Evolutionary conservation across 78 protist species (phyloP), one percentile per base, ranked within the genome.

Genomic region (Pigoraptor vietnamica): DNA sequence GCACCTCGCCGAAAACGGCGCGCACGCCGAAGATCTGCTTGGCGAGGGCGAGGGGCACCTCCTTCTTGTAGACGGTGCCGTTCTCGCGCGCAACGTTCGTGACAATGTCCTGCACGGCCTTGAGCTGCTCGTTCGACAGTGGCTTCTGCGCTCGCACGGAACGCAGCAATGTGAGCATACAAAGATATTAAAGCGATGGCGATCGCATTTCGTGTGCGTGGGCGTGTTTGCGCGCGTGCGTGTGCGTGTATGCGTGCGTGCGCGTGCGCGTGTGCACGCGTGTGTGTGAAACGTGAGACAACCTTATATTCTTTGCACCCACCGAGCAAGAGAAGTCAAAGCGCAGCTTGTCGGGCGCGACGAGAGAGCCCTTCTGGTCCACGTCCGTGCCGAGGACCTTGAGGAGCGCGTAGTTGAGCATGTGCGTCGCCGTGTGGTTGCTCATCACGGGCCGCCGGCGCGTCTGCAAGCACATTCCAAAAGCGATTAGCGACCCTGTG

Each of bases 381-480:
- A 95, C 95, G 32, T 81, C 92, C 19, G 90, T 93, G 40, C 97
- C 97, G 39, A 98, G 94, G 35, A 90, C 95, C 37, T 40, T 21
- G 34, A 95, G 48, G 90, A 98, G 96, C 24, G 98, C 98, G 38
- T 29, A 90, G 95, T 98, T 98, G 67, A 98, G 95, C 92, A 97
- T 87, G 91, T 98, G 99, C 55, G 99, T 98, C 1, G 95, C 87
- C 35, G 99, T 97, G 97, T 98, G 99, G 92, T 97, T 97, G n/a
- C 92, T 23, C 92, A 96, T 96, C 37, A 96, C 81, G 67, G 91
- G 92, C 0, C 40, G 33, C 67, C 99, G 96, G 82, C 97, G 91
- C 39, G 29, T 89, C 24, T 36, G 67, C 90, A 23, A 88, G 10
- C n/a, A n/a, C 35, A 48, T 21, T 48, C 67, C 67, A 48, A 14